These are phyloP conservation scores for Ustilago xerochloae DNA, from an alignment of 1,284 basidiomycete species.

Conservation along the genomic window DNA sequence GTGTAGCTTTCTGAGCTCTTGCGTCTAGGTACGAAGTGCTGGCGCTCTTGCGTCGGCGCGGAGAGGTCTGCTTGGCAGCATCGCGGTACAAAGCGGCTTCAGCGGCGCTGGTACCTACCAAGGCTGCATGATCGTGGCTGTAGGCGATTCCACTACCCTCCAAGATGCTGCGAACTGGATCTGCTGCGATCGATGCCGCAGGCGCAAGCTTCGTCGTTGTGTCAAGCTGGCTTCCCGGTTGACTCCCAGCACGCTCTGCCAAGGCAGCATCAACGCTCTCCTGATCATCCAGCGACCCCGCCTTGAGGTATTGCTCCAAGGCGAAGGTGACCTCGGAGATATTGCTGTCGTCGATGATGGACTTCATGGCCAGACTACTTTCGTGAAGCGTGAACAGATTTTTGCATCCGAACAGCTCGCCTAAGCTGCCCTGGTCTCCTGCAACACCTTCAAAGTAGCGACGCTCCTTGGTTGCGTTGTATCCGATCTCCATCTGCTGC, in stretches of 20 bases:
- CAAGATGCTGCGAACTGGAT: constrained; percentile 29
- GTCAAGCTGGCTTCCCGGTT: not conserved
- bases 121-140: constrained; percentile 33
- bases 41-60: not conserved
- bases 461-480: constrained; percentile 67
- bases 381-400: constrained; percentile 86
- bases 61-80: not conserved
- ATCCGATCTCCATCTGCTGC: constrained; percentile 87
- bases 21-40: not conserved
- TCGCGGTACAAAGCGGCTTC: constrained; percentile 27
- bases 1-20: not conserved
- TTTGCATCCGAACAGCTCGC: constrained; percentile 82
- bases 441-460: constrained; percentile 85
- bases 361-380: constrained; percentile 59
- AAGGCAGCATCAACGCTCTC: constrained; percentile 16
- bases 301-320: constrained; percentile 25
- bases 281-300: constrained; percentile 17
- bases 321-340: constrained; percentile 43
- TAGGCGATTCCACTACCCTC: constrained; percentile 37
- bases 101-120: constrained; percentile 26
- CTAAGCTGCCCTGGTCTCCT: constrained; percentile 77
- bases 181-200: not conserved
- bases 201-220: not conserved
- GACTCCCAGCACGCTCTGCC: constrained; percentile 18
- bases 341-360: constrained; percentile 55